Evolutionary conservation across 306 rosid genomes (phyloP).

Genomic region (Malus orientalis): DNA sequence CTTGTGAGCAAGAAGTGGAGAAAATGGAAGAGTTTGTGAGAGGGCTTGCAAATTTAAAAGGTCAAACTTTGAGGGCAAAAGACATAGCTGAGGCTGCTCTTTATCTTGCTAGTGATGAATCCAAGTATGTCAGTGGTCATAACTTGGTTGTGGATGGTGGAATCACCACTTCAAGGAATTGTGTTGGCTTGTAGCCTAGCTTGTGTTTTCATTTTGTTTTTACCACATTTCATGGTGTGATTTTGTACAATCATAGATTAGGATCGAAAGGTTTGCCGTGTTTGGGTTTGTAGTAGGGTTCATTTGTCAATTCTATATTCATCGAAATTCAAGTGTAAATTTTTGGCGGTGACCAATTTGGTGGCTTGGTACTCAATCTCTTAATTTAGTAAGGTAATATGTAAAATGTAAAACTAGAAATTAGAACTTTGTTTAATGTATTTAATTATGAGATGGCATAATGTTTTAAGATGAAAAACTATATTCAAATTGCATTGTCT

Average conservation of each 20-base stretch:
- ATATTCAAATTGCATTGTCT: neutral
- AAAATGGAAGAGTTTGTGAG: slow-evolving; percentile 80
- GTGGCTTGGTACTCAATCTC: neutral
- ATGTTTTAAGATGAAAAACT: no score
- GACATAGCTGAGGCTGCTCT: slow-evolving; percentile 93
- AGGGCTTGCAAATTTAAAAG: slow-evolving; percentile 65
- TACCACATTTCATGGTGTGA: neutral
- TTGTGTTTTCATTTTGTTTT: neutral
- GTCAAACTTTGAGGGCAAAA: slow-evolving; percentile 51
- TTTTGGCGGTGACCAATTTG: no score
- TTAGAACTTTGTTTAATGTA: no score
- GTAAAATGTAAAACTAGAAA: no score
- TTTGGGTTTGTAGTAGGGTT: neutral
- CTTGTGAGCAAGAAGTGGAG: slow-evolving; percentile 47
- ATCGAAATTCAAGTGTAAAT: neutral
- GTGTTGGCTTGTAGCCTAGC: slow-evolving; percentile 42
- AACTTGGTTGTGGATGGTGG: slow-evolving; percentile 94
- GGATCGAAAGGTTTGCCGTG: neutral
- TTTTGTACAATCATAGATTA: neutral
- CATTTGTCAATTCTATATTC: neutral
- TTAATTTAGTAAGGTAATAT: neutral
- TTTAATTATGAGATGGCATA: no score
- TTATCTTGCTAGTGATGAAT: slow-evolving; percentile 88
- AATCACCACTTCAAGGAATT: slow-evolving; percentile 67
- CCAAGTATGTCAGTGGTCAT: slow-evolving; percentile 86